Percentiles rank a stretch among this genome's conserved stretches.
These are phyloP conservation scores for Calonectria multiphialidica DNA, from an alignment of 2,329 filamentous ascomycete genomes.

Conservation along the genomic window DNA sequence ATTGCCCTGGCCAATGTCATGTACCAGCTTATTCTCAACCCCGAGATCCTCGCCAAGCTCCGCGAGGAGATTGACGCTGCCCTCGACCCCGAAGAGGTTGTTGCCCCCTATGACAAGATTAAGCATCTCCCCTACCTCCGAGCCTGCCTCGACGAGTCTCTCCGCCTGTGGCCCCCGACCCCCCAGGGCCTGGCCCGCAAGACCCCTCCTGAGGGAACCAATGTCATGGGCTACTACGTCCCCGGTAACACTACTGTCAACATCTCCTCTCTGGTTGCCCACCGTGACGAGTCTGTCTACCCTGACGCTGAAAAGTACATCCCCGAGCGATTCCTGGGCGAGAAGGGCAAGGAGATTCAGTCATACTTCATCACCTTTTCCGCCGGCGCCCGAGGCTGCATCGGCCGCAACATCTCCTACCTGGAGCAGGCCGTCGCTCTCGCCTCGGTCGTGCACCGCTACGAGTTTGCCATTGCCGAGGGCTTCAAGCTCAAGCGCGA, in stretches of 20 bases:
- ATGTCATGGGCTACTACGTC: conserved; percentile 46
- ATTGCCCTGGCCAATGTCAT: conserved; percentile 65
- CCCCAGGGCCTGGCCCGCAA: conserved; percentile 41
- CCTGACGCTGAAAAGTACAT: conserved; percentile 52
- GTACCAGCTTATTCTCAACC: conserved; percentile 63
- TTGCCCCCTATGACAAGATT: conserved; percentile 63
- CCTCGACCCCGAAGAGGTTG: conserved; percentile 54
- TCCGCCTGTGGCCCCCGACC: conserved; percentile 48
- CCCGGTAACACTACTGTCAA: conserved; percentile 53
- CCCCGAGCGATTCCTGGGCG: conserved; percentile 56
- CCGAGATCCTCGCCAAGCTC: conserved; percentile 51
- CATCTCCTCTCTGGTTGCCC: conserved; percentile 51
- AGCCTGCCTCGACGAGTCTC: conserved; percentile 62
- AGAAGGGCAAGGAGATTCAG: conserved; percentile 50
- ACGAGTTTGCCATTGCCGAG: conserved; percentile 49
- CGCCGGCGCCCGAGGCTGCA: conserved; percentile 54
- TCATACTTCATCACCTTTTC: conserved; percentile 54
- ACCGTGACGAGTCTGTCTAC: conserved; percentile 54
- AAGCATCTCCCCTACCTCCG: conserved; percentile 64
- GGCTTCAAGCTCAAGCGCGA: conserved; percentile 29
- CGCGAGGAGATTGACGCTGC: conserved; percentile 59
- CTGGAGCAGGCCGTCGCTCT: conserved; percentile 59
- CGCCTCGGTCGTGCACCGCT: conserved; percentile 56
- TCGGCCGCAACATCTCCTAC: conserved; percentile 54
- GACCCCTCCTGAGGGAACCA: conserved; percentile 45